Evolutionary conservation across 2,329 filamentous ascomycete genomes (phyloP).

Genomic region (Cladophialophora chaetospira): DNA sequence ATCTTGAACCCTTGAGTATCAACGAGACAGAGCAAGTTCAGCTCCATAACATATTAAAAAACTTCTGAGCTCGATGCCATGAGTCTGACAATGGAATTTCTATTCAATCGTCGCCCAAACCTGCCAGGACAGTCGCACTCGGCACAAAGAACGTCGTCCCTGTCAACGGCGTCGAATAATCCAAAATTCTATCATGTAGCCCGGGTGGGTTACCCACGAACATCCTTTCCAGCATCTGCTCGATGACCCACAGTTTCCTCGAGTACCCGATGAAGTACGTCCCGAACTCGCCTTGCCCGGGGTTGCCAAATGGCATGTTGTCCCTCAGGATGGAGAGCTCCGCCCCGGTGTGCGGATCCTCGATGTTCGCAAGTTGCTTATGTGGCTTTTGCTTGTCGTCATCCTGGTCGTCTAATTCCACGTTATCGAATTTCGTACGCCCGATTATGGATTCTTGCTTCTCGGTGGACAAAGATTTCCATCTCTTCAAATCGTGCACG

Average conservation of each 20-base stretch:
- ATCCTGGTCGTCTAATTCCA: constrained; percentile 57
- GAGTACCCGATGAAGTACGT: constrained; percentile 63
- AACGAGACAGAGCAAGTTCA: too few species aligned
- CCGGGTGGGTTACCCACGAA: constrained; percentile 58
- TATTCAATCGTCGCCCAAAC: constrained; percentile 27
- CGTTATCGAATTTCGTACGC: constrained; percentile 59
- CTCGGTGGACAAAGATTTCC: constrained; percentile 52
- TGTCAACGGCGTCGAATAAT: constrained; percentile 57
- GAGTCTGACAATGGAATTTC: too few species aligned
- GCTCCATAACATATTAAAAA: too few species aligned
- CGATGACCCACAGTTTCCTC: constrained; percentile 57
- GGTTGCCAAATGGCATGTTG: constrained; percentile 64
- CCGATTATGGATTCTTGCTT: constrained; percentile 60
- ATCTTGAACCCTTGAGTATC: too few species aligned
- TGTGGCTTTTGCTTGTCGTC: constrained; percentile 53
- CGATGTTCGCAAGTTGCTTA: constrained; percentile 58
- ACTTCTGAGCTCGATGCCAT: too few species aligned
- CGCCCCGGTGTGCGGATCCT: constrained; percentile 49
- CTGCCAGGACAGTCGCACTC: constrained; percentile 42
- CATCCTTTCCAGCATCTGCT: constrained; percentile 61
- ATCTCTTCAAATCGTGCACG: constrained; percentile 54
- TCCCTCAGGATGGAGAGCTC: constrained; percentile 59
- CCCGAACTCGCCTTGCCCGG: constrained; percentile 54
- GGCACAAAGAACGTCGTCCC: constrained; percentile 59
- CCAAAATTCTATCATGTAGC: constrained; percentile 57